phyloP scores from a whole-genome alignment of 2,329 filamentous ascomycete genomes.

The Exophiala sp. region DNA sequence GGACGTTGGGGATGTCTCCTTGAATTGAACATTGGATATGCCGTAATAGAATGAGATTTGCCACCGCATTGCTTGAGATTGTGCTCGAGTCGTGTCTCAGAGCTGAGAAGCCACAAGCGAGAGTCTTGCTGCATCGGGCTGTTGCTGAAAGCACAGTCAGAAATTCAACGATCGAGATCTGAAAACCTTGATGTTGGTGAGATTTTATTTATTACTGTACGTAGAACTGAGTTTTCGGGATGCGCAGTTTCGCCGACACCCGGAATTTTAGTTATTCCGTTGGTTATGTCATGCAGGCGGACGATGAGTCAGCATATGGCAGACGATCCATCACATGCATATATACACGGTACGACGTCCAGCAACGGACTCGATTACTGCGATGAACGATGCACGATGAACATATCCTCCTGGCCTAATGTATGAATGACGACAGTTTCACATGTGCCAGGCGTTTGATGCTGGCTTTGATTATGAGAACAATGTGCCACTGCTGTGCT shows the following conservation, averaged over 20 bases:
- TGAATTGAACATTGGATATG: not conserved
- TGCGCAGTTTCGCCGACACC: not conserved
- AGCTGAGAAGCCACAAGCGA: not conserved
- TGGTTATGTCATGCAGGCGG: not conserved
- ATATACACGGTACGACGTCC: too few relatives aligned
- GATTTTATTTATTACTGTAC: not conserved
- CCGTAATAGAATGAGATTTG: conserved; percentile 1
- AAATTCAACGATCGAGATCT: not conserved
- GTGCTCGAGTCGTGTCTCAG: not conserved
- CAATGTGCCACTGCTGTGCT: not conserved
- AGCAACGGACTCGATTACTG: too few relatives aligned
- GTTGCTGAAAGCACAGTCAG: not conserved
- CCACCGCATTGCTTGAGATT: not conserved
- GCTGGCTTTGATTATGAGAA: not conserved
- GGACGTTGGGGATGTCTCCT: conserved; percentile 1
- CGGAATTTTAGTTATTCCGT: not conserved
- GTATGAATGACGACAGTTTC: too few relatives aligned
- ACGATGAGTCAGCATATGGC: too few relatives aligned
- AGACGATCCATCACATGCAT: too few relatives aligned
- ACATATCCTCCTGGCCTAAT: too few relatives aligned
- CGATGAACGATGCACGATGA: too few relatives aligned
- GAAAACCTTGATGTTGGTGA: not conserved
- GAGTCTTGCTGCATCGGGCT: not conserved
- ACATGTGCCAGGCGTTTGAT: not conserved
- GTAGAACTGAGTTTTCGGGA: not conserved